Percentiles rank a stretch among this genome's conserved stretches.
These are phyloP conservation scores for Brachypodium distachyon DNA, from an alignment of 202 grass and related monocot genomes.

Conservation along the genomic window DNA sequence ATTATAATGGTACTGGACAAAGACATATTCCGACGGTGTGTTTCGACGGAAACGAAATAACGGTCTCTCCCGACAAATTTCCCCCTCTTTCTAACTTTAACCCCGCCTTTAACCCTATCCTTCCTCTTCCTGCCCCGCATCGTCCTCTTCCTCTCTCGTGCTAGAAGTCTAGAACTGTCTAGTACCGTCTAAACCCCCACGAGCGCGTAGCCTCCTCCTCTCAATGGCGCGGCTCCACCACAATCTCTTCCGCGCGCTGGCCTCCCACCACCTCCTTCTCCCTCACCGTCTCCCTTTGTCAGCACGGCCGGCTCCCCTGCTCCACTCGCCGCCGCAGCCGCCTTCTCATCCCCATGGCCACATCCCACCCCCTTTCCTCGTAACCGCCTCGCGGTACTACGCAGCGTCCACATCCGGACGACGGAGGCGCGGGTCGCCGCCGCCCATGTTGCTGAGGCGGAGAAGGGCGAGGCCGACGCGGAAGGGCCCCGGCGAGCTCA, in stretches of 20 bases:
- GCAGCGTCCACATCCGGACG: not conserved
- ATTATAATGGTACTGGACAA: too few species aligned
- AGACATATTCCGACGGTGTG: too few species aligned
- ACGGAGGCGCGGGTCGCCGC: not conserved
- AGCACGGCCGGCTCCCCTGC: not conserved
- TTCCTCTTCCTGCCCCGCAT: not conserved
- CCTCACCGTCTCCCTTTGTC: not conserved
- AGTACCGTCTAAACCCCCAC: constrained; percentile 22
- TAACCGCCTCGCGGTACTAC: constrained; percentile 11
- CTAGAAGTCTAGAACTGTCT: constrained; percentile 4
- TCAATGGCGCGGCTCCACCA: constrained; percentile 47
- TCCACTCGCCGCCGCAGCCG: not conserved
- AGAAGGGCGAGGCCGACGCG: constrained; percentile 7
- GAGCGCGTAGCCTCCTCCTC: not conserved
- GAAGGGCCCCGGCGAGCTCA: constrained; percentile 37
- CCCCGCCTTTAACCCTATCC: constrained; percentile 21
- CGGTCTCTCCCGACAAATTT: too few species aligned
- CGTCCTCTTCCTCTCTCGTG: not conserved
- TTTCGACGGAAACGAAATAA: too few species aligned
- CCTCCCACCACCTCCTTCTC: not conserved
- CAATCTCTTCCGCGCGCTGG: constrained; percentile 31
- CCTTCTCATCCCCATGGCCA: not conserved
- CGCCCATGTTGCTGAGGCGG: constrained; percentile 8
- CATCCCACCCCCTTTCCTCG: not conserved
- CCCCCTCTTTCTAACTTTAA: too few species aligned